Evolutionary conservation across 208 protist species (phyloP), one percentile per base, ranked within the genome.

Genomic region (Acanthamoeba royreba): DNA sequence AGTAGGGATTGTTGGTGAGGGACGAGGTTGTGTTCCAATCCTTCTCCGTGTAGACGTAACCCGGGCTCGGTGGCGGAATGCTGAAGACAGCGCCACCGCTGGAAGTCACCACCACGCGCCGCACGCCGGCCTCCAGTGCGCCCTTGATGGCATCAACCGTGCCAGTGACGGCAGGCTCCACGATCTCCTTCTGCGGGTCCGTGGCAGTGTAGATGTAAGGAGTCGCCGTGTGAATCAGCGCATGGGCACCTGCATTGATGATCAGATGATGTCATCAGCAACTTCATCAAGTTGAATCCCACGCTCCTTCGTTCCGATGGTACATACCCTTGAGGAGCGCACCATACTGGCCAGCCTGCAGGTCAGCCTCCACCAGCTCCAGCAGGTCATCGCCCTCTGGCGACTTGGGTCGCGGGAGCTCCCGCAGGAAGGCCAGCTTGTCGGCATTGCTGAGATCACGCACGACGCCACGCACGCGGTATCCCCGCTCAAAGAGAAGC

Each of bases 1-100:
- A 31, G 87, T 92, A 92, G n/a, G 87, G 87, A 13, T 58, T 35
- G 52, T 43, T 25, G 42, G 11, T 31, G 8, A 92, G n/a, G 7
- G 69, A 72, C 17, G 91, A 93, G 33, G 33, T 11, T 7, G 28
- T 43, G 91, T 93, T 93, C 91, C 91, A 93, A 35, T 93, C 77
- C 25, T 35, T 42, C 40, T 92, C 91, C 9, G 69, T 92, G 46
- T 33, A 94, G 13, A 92, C 92, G 31, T 92, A 15, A n/a, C 25
- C 58, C 28, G 66, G 52, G 28, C 15, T 28, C 25, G n/a, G 19
- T 22, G 58, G 55, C 4, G 25, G 55, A 13, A 33, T 15, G 19
- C n/a, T 35, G 83, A 33, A 43, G 9, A 28, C 11, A 28, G 33
- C 11, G 63, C 13, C 13, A 74, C 25, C 13, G 25, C 33, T 8